Percentiles rank a stretch among this genome's conserved stretches.
Evolutionary conservation across 495 filamentous ascomycete species (phyloP).

Genomic region (Trichoderma asperelloides): DNA sequence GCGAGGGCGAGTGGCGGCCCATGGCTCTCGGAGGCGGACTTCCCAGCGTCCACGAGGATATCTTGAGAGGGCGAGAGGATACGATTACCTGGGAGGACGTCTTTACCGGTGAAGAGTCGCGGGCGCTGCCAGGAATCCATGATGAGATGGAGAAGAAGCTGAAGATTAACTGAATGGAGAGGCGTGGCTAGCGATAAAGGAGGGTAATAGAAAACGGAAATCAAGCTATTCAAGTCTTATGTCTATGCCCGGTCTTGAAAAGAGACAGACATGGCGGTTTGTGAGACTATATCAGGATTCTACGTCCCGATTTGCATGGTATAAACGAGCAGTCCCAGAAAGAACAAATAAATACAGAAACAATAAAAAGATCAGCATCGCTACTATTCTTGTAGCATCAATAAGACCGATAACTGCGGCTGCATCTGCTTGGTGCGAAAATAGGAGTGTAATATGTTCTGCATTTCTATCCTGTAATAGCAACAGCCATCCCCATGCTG

Average conservation of each 20-base stretch:
- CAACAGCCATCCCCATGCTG: not conserved
- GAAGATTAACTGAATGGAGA: conserved; percentile 33
- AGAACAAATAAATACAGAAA: too few species aligned
- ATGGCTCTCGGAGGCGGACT: conserved; percentile 32
- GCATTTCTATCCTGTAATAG: conserved; percentile 5
- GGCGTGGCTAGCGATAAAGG: not conserved
- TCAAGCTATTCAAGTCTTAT: not conserved
- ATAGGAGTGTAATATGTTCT: not conserved
- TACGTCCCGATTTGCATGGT: too few species aligned
- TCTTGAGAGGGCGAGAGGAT: conserved; percentile 67
- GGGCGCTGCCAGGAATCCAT: conserved; percentile 62
- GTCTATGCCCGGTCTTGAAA: too few species aligned
- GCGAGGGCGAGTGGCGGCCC: conserved; percentile 45
- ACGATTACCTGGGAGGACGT: conserved; percentile 88
- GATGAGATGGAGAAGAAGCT: conserved; percentile 90
- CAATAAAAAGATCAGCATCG: too few species aligned
- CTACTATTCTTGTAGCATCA: too few species aligned
- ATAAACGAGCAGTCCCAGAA: too few species aligned
- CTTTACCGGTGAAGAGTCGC: conserved; percentile 63
- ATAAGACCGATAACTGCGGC: too few species aligned
- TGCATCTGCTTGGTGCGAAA: not conserved
- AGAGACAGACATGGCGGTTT: too few species aligned
- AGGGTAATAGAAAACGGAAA: not conserved
- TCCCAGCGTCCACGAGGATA: conserved; percentile 61
- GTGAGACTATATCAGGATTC: too few species aligned